Base-by-base conservation (phyloP, 495 filamentous ascomycete species). In the Penicillium lagena region DNA sequence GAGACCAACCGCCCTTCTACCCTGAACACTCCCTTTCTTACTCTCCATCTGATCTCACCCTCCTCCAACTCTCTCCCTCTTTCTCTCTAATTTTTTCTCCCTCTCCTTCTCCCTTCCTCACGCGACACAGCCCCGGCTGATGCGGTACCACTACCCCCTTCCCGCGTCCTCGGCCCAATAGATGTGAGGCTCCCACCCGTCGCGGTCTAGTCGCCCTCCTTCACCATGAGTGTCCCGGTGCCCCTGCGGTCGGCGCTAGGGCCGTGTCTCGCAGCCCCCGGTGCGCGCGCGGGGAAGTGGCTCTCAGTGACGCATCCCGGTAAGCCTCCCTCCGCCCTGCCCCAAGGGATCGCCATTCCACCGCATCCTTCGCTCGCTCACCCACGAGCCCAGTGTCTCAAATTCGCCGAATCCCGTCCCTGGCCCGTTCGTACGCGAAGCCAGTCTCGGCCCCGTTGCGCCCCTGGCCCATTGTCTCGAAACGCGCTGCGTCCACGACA, bases 211-310 rank as follows among this genome's bases (percentile, higher is more conserved):
- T 42, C 38, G 33, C 28, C 42, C 13, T 31, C 7, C 30, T 39
- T 39, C 37, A 46, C 40, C 35, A 70, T 70, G 66, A 63, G 58
- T 58, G 54, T 48, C 13, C 33, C 57, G 28, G 35, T 56, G 36
- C 51, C 59, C 49, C 40, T 67, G 61, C 58, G 59, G 46, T 58
- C 54, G 39, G 62, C 59, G 15, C 52, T 63, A 42, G 45, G 58
- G 40, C 62, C 59, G 31, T 70, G 64, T 55, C 54, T 59, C 33
- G 60, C 49, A 33, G 55, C 42, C 29, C 41, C 54, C 45, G 49
- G 51, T 46, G 40, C 39, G 22, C 46, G 58, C 46, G 51, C 59
- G 49, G 59, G 60, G 50, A 65, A 50, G 45, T 52, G 41, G 0
- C 36, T 57, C 12, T 12, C 52, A 12, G 12, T 44, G 15, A 56